Conservation (phyloP, 768 basidiomycete genomes). For the Lactarius pseudohatsudake region DNA sequence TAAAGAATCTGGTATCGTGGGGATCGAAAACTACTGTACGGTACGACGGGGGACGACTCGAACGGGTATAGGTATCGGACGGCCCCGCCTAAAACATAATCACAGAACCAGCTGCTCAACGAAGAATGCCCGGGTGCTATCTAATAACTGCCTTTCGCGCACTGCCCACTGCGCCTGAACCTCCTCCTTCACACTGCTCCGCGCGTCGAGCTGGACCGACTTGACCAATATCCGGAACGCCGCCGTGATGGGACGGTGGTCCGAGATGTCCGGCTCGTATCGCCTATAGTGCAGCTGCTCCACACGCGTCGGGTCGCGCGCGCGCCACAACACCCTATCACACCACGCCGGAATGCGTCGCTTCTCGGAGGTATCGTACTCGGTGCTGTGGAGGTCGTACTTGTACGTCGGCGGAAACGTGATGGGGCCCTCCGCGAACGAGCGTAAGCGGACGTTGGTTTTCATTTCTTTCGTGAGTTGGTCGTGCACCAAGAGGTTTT, state of each 20-base stretch:
- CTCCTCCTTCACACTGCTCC: conserved; percentile 55
- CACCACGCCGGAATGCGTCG: conserved; percentile 93
- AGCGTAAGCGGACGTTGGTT: conserved; percentile 80
- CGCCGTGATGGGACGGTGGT: conserved; percentile 87
- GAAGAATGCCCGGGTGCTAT: conserved; percentile 38
- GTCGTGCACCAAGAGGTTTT: conserved; percentile 70
- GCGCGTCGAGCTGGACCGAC: conserved; percentile 56
- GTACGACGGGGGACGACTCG: background rate
- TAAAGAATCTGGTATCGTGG: conserved; percentile 14
- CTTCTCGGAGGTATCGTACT: conserved; percentile 90
- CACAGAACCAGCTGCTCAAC: conserved; percentile 35
- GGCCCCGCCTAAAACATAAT: background rate
- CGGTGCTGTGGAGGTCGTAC: conserved; percentile 75
- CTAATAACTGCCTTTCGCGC: conserved; percentile 36
- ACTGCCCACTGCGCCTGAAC: conserved; percentile 56
- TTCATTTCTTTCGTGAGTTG: conserved; percentile 90
- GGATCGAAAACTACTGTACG: background rate
- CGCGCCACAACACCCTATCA: conserved; percentile 85
- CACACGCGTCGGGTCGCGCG: conserved; percentile 56
- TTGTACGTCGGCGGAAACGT: conserved; percentile 92
- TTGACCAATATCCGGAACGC: conserved; percentile 76
- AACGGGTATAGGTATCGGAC: background rate
- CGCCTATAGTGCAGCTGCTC: conserved; percentile 68
- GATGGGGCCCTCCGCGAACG: conserved; percentile 80
- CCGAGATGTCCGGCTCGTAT: conserved; percentile 85